Evolutionary conservation across 2,329 filamentous ascomycete genomes (phyloP), one percentile per base, ranked within the genome.

Genomic region (Capronia coronata): DNA sequence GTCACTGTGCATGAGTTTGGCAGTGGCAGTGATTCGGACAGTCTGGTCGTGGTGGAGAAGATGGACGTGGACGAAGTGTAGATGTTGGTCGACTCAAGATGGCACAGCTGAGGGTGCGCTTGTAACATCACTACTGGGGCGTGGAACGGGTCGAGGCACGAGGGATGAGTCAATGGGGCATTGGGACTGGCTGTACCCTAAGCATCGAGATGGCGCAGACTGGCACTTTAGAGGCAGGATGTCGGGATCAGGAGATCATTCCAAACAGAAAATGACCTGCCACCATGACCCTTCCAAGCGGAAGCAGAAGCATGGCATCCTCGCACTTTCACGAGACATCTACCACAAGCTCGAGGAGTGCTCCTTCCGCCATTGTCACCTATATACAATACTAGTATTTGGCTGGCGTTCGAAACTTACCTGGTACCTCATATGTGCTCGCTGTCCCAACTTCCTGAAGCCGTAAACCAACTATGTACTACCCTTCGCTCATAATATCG

Each of bases 1-100:
- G 84, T 97, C 51, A 94, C 85, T 23, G 86, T 98, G 51, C 83
- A 94, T 63, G 90, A 97, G 67, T 70, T 95, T 63, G 78, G 83
- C 48, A 52, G 35, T 34, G 57, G 57, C 9, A 61, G 59, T 48
- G 81, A 84, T 56, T 78, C 78, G 43, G 82, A 86, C 25, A 61
- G 58, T 44, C 66, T 76, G 41, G 72, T 68, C 21, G 74, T 76
- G 30, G 79, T 72, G 16, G 79, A 82, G 71, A 79, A 74, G 62
- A 84, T 84, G 80, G 80, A 84, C 53, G 73, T 84, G 54, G 80
- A 83, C 63, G 66, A 61, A 21, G 43, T 52, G 35, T 55, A 48
- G 25, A 1, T 11, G 22, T 50, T 21, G 32, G 32, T 10, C 13
- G 18, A 10, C 10, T 19, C 34, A 23, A 23, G 19, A 3, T 23